phyloP scores from a whole-genome alignment of 2,329 filamentous ascomycete species.

The Biscogniauxia mediterranea region DNA sequence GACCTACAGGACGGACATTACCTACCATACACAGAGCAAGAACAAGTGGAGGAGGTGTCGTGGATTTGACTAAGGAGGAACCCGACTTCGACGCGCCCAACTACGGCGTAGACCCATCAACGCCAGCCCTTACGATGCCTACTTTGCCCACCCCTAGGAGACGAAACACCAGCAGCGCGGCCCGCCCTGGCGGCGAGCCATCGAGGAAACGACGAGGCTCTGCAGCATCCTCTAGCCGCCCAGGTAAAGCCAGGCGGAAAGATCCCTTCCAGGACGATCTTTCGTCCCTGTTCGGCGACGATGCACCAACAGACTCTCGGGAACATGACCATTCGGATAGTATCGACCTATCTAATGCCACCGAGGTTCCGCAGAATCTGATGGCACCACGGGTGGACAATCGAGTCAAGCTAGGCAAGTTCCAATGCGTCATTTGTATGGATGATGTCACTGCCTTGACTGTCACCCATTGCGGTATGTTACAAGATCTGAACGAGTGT shows the following conservation, averaged over 20 bases:
- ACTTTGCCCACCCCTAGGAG: conserved; percentile 25
- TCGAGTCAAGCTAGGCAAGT: conserved; percentile 50
- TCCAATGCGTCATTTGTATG: conserved; percentile 69
- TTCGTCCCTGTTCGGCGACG: conserved; percentile 27
- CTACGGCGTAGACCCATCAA: conserved; percentile 20
- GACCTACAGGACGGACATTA: conserved; percentile 6
- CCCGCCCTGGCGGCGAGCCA: conserved; percentile 5
- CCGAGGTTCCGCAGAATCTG: conserved; percentile 44
- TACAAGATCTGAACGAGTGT: neutral
- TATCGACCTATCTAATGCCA: conserved; percentile 43
- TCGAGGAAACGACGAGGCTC: conserved; percentile 24
- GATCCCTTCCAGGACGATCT: conserved; percentile 30
- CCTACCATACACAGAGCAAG: conserved; percentile 18
- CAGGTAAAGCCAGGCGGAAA: conserved; percentile 23
- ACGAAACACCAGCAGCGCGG: conserved; percentile 10
- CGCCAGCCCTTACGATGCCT: conserved; percentile 23
- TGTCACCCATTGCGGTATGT: conserved; percentile 66
- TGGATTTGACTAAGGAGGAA: conserved; percentile 29
- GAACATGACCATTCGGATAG: conserved; percentile 28
- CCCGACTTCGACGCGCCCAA: conserved; percentile 15
- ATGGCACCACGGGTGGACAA: conserved; percentile 47
- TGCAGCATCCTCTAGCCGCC: conserved; percentile 18
- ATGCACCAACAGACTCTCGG: conserved; percentile 12
- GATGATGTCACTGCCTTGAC: conserved; percentile 58
- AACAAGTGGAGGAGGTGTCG: conserved; percentile 17